These are phyloP conservation scores for Trichothecium sympodiale DNA, from an alignment of 2,329 filamentous ascomycete genomes.

Conservation along the genomic window DNA sequence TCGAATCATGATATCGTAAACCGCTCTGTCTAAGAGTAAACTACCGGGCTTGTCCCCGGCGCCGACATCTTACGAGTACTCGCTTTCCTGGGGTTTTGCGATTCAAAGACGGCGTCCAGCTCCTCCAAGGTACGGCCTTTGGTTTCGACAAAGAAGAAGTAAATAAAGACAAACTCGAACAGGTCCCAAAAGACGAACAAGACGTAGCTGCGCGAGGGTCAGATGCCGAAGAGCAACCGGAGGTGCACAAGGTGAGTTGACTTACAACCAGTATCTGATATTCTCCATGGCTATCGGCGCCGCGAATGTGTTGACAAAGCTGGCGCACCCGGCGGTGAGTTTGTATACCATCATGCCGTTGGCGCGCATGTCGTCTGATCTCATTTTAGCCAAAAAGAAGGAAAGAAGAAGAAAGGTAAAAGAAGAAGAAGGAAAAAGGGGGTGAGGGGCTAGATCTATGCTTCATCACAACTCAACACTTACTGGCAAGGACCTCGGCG, in stretches of 20 bases:
- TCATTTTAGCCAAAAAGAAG: slow-evolving; percentile 12
- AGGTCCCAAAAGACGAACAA: slow-evolving; percentile 12
- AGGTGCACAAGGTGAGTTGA: not conserved
- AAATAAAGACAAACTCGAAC: slow-evolving; percentile 8
- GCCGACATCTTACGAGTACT: not conserved
- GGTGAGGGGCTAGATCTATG: too few species aligned
- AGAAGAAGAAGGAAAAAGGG: too few species aligned
- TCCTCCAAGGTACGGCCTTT: slow-evolving; percentile 15
- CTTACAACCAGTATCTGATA: slow-evolving; percentile 8
- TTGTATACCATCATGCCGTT: slow-evolving; percentile 25
- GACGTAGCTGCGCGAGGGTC: slow-evolving; percentile 15
- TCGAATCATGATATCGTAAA: too few species aligned
- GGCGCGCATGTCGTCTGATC: slow-evolving; percentile 19
- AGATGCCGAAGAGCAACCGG: not conserved
- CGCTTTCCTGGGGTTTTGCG: slow-evolving; percentile 8
- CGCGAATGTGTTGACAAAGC: slow-evolving; percentile 20
- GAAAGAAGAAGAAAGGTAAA: too few species aligned
- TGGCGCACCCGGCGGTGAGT: slow-evolving; percentile 23
- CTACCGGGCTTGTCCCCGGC: too few species aligned
- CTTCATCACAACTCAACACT: too few species aligned
- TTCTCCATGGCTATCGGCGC: slow-evolving; percentile 10
- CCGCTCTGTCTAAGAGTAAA: too few species aligned
- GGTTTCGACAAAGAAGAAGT: slow-evolving; percentile 22
- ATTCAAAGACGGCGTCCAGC: slow-evolving; percentile 14
- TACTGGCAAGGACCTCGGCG: slow-evolving; percentile 21